These are phyloP conservation scores for Coniosporium uncinatum DNA, from an alignment of 2,329 filamentous ascomycete genomes.

Conservation along the genomic window DNA sequence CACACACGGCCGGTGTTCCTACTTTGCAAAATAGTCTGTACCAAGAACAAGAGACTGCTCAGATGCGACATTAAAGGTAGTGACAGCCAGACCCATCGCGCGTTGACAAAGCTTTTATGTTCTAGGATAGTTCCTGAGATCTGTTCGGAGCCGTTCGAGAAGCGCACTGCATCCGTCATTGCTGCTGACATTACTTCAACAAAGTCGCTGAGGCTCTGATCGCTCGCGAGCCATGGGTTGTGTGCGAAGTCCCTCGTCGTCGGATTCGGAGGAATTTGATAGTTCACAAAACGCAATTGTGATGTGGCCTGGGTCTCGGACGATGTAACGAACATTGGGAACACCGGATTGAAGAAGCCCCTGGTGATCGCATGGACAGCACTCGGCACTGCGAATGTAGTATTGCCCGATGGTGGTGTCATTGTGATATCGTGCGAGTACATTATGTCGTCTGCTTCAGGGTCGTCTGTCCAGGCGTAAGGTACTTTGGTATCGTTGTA, in stretches of 20 bases:
- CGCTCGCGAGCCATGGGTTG: not conserved
- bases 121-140: not conserved
- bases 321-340: not conserved
- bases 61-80: not conserved
- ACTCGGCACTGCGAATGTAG: not conserved
- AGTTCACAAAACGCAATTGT: too few species aligned
- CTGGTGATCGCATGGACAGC: not conserved
- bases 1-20: slow-evolving; percentile 8
- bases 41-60: not conserved
- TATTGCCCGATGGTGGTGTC: not conserved
- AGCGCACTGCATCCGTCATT: not conserved
- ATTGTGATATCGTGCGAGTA: not conserved
- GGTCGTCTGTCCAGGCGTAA: not conserved
- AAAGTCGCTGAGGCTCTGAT: not conserved
- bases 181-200: not conserved
- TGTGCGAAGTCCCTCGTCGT: not conserved
- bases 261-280: not conserved
- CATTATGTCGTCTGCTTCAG: not conserved
- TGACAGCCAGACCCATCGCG: not conserved
- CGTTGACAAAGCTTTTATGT: not conserved
- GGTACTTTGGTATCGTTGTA: not conserved
- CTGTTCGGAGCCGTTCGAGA: not conserved
- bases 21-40: slow-evolving; percentile 1
- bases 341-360: not conserved
- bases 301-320: not conserved